These are phyloP conservation scores for Salmacisia buchloeana DNA, from an alignment of 1,284 basidiomycete species.

Conservation along the genomic window DNA sequence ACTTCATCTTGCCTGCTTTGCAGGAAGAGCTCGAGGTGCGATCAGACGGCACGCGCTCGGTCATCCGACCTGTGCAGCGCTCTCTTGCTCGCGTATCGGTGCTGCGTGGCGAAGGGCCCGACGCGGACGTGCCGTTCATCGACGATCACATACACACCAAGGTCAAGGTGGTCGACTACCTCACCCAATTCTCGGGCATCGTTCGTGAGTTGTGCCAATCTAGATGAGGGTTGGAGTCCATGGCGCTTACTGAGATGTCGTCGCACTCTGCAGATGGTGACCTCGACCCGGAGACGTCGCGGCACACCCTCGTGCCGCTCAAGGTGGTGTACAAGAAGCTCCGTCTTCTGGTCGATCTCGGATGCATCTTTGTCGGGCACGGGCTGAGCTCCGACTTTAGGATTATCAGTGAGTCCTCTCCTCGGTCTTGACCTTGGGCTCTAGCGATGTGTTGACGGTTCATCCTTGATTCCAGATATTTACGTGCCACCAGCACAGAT, in stretches of 20 bases:
- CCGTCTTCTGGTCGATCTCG: conserved; percentile 83
- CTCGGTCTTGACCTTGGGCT: neutral
- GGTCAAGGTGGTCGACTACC: conserved; percentile 88
- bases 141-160: conserved; percentile 97
- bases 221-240: neutral
- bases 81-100: conserved; percentile 93
- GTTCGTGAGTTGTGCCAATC: conserved; percentile 62
- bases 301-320: conserved; percentile 82
- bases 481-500: conserved; percentile 92
- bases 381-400: conserved; percentile 99
- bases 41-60: conserved; percentile 88
- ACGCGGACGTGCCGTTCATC: conserved; percentile 82
- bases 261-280: conserved; percentile 66
- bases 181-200: conserved; percentile 95
- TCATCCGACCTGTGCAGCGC: conserved; percentile 81
- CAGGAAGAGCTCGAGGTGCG: conserved; percentile 90
- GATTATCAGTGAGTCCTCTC: conserved; percentile 76
- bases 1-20: neutral
- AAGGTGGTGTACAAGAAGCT: conserved; percentile 98
- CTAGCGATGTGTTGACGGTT: neutral
- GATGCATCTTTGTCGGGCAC: conserved; percentile 95
- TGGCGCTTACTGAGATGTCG: conserved; percentile 2
- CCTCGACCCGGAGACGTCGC: conserved; percentile 74
- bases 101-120: conserved; percentile 72
- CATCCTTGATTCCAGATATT: conserved; percentile 63